These are phyloP conservation scores for Metarhizium sp. DNA, from an alignment of 2,329 filamentous ascomycete genomes.

Conservation along the genomic window DNA sequence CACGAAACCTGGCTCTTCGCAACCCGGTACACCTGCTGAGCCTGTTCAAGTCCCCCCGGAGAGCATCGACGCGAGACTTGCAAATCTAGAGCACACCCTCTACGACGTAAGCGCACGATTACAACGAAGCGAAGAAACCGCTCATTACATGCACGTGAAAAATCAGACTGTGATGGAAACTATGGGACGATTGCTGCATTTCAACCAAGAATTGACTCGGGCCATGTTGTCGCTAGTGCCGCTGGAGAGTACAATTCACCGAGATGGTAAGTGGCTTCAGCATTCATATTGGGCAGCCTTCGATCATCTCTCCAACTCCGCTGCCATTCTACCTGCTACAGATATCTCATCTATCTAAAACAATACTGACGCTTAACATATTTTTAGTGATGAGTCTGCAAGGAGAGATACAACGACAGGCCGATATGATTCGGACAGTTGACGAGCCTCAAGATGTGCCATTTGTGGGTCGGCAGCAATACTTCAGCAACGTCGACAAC, in stretches of 20 bases:
- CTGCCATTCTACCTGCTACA: not conserved
- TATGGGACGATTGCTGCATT: constrained; percentile 59
- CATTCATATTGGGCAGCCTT: not conserved
- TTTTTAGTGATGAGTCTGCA: constrained; percentile 44
- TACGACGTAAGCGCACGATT: constrained; percentile 73
- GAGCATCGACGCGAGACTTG: constrained; percentile 64
- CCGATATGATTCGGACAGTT: constrained; percentile 44
- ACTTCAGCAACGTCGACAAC: constrained; percentile 60
- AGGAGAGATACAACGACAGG: constrained; percentile 51
- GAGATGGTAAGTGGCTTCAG: constrained; percentile 58
- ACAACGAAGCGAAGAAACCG: constrained; percentile 73
- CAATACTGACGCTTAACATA: not conserved
- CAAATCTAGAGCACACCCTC: constrained; percentile 68
- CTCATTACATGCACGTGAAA: constrained; percentile 68
- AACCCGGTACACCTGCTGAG: constrained; percentile 78
- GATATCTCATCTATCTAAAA: not conserved
- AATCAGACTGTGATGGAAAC: constrained; percentile 77
- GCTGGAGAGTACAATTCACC: constrained; percentile 66
- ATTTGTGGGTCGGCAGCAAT: constrained; percentile 57
- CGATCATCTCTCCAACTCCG: not conserved
- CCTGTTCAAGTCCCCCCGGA: constrained; percentile 64
- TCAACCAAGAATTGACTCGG: constrained; percentile 77
- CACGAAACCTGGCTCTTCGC: constrained; percentile 65
- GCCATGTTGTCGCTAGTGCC: constrained; percentile 66
- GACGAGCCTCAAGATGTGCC: constrained; percentile 61